phyloP scores from a whole-genome alignment of 495 filamentous ascomycete species.

The Annulohypoxylon moriforme region DNA sequence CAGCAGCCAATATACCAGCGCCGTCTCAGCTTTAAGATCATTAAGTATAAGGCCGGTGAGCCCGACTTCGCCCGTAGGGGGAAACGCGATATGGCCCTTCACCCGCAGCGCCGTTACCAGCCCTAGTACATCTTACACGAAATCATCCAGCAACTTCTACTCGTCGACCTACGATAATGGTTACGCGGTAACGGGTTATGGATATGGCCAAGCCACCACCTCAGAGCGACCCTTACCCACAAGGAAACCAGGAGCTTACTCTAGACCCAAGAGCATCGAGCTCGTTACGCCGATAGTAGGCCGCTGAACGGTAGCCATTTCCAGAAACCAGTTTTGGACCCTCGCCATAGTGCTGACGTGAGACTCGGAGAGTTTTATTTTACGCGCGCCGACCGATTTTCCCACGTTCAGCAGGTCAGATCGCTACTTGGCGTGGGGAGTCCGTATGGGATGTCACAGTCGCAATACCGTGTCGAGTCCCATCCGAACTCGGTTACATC shows the following conservation, averaged over 20 bases:
- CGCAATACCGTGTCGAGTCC: constrained; percentile 15
- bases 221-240: constrained; percentile 58
- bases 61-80: constrained; percentile 56
- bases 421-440: constrained; percentile 41
- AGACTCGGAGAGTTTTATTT: constrained; percentile 42
- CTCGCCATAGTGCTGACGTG: constrained; percentile 39
- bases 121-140: constrained; percentile 60
- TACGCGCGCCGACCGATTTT: constrained; percentile 31
- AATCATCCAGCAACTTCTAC: constrained; percentile 49
- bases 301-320: constrained; percentile 44
- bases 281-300: constrained; percentile 62
- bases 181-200: constrained; percentile 50
- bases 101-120: constrained; percentile 57
- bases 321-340: constrained; percentile 20
- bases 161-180: constrained; percentile 61
- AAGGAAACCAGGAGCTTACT: constrained; percentile 57
- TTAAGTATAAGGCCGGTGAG: constrained; percentile 59
- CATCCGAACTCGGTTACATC: constrained; percentile 35
- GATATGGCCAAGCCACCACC: constrained; percentile 46
- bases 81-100: constrained; percentile 58
- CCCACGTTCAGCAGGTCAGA: constrained; percentile 40
- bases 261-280: constrained; percentile 63
- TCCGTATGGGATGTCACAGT: constrained; percentile 22
- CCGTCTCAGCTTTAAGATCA: constrained; percentile 59
- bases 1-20: constrained; percentile 50